Conservation (phyloP, 2,329 filamentous ascomycete genomes). For the Akanthomyces muscarius region DNA sequence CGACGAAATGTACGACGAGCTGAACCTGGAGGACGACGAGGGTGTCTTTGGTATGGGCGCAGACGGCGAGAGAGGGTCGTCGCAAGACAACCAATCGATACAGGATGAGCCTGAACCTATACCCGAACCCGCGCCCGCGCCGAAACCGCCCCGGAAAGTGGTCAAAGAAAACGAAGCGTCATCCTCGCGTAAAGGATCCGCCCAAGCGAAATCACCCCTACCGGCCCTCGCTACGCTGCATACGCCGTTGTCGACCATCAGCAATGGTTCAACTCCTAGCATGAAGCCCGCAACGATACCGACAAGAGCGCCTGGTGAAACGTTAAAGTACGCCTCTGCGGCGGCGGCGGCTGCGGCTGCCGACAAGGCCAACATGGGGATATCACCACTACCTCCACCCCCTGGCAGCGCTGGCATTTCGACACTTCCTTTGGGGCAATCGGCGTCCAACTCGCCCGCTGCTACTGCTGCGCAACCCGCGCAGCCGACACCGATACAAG, state of each 20-base stretch:
- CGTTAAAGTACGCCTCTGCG: slow-evolving; percentile 93
- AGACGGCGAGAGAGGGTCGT: slow-evolving; percentile 86
- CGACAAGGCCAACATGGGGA: slow-evolving; percentile 84
- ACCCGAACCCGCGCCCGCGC: slow-evolving; percentile 42
- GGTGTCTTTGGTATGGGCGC: slow-evolving; percentile 74
- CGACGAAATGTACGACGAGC: slow-evolving; percentile 90
- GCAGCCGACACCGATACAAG: slow-evolving; percentile 24
- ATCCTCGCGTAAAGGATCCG: slow-evolving; percentile 65
- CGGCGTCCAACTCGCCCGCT: slow-evolving; percentile 34
- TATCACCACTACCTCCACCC: slow-evolving; percentile 88
- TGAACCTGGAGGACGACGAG: slow-evolving; percentile 89
- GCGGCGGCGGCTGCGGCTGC: slow-evolving; percentile 88
- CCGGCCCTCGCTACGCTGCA: slow-evolving; percentile 91
- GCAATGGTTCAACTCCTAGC: slow-evolving; percentile 55
- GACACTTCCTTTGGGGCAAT: slow-evolving; percentile 42
- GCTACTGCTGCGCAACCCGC: slow-evolving; percentile 45
- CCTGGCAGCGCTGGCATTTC: slow-evolving; percentile 56
- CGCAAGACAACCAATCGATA: slow-evolving; percentile 89
- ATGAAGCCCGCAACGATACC: slow-evolving; percentile 96
- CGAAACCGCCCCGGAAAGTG: slow-evolving; percentile 49
- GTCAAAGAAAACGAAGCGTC: slow-evolving; percentile 52
- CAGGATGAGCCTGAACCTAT: slow-evolving; percentile 68
- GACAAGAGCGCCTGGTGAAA: slow-evolving; percentile 79
- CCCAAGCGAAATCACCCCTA: slow-evolving; percentile 88
- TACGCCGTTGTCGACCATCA: slow-evolving; percentile 59